phyloP scores from a whole-genome alignment of 164 flowering plant species.

The Umbilicus rupestris region DNA sequence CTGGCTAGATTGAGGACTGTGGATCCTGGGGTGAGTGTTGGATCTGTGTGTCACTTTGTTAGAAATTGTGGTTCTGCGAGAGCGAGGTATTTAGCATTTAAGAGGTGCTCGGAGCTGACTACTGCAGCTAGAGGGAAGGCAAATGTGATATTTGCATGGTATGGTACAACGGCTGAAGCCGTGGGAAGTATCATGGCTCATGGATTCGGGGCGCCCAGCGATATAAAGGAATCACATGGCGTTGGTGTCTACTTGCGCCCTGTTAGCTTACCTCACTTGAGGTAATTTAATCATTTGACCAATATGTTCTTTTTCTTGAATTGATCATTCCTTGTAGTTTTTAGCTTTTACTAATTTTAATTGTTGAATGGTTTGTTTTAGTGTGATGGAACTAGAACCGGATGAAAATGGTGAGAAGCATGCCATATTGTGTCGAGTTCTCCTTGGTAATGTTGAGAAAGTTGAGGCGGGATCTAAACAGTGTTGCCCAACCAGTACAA shows the following conservation, averaged over 20 bases:
- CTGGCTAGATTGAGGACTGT: not conserved
- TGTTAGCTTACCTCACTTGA: constrained; percentile 22
- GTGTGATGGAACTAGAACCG: constrained; percentile 28
- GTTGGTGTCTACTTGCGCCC: constrained; percentile 35
- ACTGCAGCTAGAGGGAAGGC: constrained; percentile 32
- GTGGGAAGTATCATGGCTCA: constrained; percentile 26
- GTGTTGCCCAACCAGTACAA: constrained; percentile 27
- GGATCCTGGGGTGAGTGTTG: constrained; percentile 16
- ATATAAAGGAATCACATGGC: constrained; percentile 23
- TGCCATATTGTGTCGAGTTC: constrained; percentile 42
- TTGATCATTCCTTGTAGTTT: not conserved
- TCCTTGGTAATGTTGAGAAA: constrained; percentile 47
- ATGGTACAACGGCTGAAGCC: constrained; percentile 22
- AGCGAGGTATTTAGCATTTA: constrained; percentile 30
- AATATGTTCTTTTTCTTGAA: not conserved
- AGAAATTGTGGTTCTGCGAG: constrained; percentile 18
- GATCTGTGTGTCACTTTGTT: constrained; percentile 27
- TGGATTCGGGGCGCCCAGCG: constrained; percentile 31
- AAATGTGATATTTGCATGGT: constrained; percentile 38
- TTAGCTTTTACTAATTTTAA: not conserved
- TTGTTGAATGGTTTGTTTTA: constrained; percentile 9
- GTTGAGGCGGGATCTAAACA: constrained; percentile 37
- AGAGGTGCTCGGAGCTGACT: constrained; percentile 24
- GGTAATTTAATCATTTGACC: constrained; percentile 22
- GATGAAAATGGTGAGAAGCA: constrained; percentile 41